phyloP scores from a whole-genome alignment of 352 stramenopile species.

The Globisporangium takayamanum region DNA sequence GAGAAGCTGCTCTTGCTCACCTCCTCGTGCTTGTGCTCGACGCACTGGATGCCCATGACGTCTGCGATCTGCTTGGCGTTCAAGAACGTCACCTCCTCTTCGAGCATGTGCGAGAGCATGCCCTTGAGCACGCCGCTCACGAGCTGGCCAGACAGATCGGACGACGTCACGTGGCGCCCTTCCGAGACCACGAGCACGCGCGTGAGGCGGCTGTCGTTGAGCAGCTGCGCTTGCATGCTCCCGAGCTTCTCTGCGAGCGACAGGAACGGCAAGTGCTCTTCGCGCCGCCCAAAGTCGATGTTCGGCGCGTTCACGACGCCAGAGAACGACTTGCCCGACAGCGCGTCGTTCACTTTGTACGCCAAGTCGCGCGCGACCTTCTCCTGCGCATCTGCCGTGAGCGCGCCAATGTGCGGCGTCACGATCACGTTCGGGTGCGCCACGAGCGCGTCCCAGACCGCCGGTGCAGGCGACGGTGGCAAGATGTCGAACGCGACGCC shows the following conservation, averaged over 20 bases:
- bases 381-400: conserved; percentile 92
- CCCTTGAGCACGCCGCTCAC: conserved; percentile 90
- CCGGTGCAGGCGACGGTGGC: conserved; percentile 32
- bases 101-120: conserved; percentile 84
- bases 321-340: conserved; percentile 89
- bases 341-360: conserved; percentile 88
- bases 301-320: conserved; percentile 95
- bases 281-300: conserved; percentile 80
- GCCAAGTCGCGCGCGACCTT: conserved; percentile 88
- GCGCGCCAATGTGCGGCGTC: conserved; percentile 93
- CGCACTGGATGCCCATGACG: conserved; percentile 84
- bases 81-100: conserved; percentile 88
- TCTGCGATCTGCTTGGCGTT: conserved; percentile 85
- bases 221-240: conserved; percentile 79
- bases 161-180: conserved; percentile 73
- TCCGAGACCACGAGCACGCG: conserved; percentile 75
- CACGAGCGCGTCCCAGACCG: conserved; percentile 73
- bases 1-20: conserved; percentile 64
- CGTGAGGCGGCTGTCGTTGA: conserved; percentile 63
- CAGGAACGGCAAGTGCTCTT: conserved; percentile 80
- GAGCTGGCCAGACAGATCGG: conserved; percentile 74
- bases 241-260: conserved; percentile 90
- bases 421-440: conserved; percentile 88
- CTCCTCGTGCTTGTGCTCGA: conserved; percentile 89
- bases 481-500: conserved; percentile 75